Percentiles rank a stretch among this genome's conserved stretches.
Conservation (phyloP, 257 asterid genomes). For the Solanum boliviense region DNA sequence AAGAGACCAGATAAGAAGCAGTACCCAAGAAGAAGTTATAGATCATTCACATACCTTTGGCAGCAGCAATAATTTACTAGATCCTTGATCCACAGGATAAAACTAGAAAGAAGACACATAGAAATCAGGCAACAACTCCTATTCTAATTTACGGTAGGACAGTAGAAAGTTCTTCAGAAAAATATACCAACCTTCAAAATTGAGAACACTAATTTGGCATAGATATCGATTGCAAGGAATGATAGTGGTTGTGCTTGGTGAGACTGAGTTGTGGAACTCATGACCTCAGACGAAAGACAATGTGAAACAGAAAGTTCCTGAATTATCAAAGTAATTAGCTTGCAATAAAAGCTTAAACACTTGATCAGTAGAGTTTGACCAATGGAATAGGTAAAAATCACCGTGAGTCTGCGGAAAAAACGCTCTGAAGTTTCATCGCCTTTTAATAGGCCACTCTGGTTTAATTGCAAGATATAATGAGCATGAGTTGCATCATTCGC, state of each 20-base stretch:
- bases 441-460: slow-evolving; percentile 73
- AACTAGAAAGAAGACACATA: slow-evolving; percentile 36
- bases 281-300: slow-evolving; percentile 74
- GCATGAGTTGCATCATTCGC: slow-evolving; percentile 67
- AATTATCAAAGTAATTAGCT: slow-evolving; percentile 3
- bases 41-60: slow-evolving; percentile 52
- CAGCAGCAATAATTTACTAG: slow-evolving; percentile 60
- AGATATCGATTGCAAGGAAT: slow-evolving; percentile 91
- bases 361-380: not conserved
- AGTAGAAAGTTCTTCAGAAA: not conserved
- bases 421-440: slow-evolving; percentile 90
- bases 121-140: not conserved
- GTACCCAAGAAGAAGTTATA: not conserved
- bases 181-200: slow-evolving; percentile 61
- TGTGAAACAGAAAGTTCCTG: slow-evolving; percentile 92
- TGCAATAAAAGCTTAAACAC: not conserved
- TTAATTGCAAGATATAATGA: slow-evolving; percentile 50
- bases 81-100: slow-evolving; percentile 67
- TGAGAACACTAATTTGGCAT: slow-evolving; percentile 70
- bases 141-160: not conserved
- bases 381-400: slow-evolving; percentile 10
- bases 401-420: slow-evolving; percentile 75
- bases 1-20: slow-evolving; percentile 4
- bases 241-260: slow-evolving; percentile 66
- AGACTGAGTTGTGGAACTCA: slow-evolving; percentile 51